These are phyloP conservation scores for Pleurotus eryngii DNA, from an alignment of 768 basidiomycete genomes.

Conservation along the genomic window DNA sequence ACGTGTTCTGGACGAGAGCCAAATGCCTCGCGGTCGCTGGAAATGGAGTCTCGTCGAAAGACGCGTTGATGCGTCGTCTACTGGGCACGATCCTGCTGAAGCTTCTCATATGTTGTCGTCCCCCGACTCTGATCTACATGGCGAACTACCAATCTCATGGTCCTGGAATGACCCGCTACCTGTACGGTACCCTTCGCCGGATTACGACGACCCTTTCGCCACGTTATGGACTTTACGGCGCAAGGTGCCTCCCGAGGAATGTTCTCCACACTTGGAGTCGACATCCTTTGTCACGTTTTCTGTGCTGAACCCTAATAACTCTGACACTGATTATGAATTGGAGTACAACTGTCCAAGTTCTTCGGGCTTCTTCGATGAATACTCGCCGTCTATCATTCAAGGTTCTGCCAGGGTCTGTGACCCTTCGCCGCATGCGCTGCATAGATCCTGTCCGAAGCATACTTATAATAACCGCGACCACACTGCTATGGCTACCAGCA, in stretches of 20 bases:
- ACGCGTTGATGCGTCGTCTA: no score
- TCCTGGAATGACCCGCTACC: background rate
- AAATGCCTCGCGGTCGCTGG: background rate
- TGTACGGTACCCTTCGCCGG: conserved; percentile 37
- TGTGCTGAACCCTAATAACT: background rate
- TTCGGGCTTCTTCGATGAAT: background rate
- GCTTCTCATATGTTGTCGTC: no score
- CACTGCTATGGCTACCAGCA: background rate
- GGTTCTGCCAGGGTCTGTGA: background rate
- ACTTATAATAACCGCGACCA: background rate
- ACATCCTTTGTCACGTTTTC: background rate
- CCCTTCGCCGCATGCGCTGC: background rate
- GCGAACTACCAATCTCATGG: background rate
- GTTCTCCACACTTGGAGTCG: background rate
- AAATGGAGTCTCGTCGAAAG: no score
- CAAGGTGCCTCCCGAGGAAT: conserved; percentile 20
- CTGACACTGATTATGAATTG: background rate
- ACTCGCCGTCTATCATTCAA: background rate
- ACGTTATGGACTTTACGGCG: conserved; percentile 40
- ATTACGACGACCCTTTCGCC: conserved; percentile 46
- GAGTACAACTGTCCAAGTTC: background rate
- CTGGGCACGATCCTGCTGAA: no score
- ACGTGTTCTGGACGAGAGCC: background rate
- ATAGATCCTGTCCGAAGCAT: background rate
- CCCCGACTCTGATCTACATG: background rate